Evolutionary conservation across 352 stramenopile species (phyloP).

Genomic region (Phytophthora lateralis): DNA sequence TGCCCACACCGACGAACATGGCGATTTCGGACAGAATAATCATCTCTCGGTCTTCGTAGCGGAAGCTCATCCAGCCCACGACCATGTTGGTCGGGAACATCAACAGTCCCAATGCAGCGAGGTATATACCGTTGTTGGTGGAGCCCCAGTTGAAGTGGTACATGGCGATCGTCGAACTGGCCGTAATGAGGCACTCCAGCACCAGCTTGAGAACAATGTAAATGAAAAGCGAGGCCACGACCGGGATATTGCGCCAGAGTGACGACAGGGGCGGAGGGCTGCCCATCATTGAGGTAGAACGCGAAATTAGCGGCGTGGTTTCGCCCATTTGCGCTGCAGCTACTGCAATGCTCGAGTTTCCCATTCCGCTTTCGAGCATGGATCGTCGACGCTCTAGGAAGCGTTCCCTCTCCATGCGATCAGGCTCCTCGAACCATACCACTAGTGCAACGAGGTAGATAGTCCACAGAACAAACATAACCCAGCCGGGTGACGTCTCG

Average conservation of each 20-base stretch:
- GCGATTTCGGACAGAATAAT: constrained; percentile 85
- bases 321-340: constrained; percentile 33
- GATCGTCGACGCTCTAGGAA: constrained; percentile 54
- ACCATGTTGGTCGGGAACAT: constrained; percentile 94
- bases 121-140: constrained; percentile 84
- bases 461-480: constrained; percentile 87
- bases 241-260: constrained; percentile 75
- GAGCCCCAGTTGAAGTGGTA: constrained; percentile 92
- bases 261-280: constrained; percentile 50
- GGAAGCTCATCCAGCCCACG: constrained; percentile 88
- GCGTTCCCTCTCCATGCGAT: constrained; percentile 54
- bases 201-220: constrained; percentile 94
- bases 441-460: constrained; percentile 65
- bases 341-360: constrained; percentile 27
- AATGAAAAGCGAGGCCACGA: constrained; percentile 81
- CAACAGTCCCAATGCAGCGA: constrained; percentile 87
- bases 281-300: constrained; percentile 17
- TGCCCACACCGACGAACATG: constrained; percentile 90
- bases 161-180: constrained; percentile 83
- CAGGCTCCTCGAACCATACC: constrained; percentile 70
- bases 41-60: constrained; percentile 92
- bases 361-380: constrained; percentile 48
- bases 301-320: constrained; percentile 45
- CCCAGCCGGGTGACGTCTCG: constrained; percentile 90
- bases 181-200: constrained; percentile 89